Percentiles rank a stretch among this genome's conserved stretches.
Conservation (phyloP, 345 rosid genomes). For the rapeseed (Brassica napus) region DNA sequence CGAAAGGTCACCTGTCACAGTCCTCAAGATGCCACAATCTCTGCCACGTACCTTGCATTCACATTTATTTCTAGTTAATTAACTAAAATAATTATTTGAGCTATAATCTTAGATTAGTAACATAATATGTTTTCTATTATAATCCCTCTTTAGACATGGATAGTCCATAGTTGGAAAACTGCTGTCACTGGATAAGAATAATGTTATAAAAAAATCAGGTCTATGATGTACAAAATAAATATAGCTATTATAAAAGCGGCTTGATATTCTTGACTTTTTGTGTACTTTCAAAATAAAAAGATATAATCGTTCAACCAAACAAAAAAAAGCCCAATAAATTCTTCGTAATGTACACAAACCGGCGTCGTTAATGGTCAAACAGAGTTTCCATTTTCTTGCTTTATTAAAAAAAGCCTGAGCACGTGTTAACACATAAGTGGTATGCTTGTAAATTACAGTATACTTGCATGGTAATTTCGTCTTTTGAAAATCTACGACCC, state of each 20-base stretch:
- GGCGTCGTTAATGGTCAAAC: slow-evolving; percentile 3
- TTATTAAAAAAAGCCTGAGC: slow-evolving; percentile 31
- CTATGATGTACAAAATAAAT: slow-evolving; percentile 1
- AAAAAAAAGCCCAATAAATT: not conserved
- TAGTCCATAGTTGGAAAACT: slow-evolving; percentile 37
- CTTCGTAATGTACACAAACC: not conserved
- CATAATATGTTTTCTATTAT: slow-evolving; percentile 2
- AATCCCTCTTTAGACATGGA: slow-evolving; percentile 4
- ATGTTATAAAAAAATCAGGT: slow-evolving; percentile 3
- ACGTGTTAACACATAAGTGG: slow-evolving; percentile 57
- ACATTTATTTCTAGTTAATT: not conserved
- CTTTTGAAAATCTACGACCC: not conserved
- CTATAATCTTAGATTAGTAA: slow-evolving; percentile 16
- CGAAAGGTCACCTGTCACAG: slow-evolving; percentile 33
- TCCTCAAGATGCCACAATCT: slow-evolving; percentile 31
- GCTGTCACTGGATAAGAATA: slow-evolving; percentile 6
- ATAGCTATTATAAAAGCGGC: slow-evolving; percentile 25
- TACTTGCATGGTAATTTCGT: slow-evolving; percentile 25
- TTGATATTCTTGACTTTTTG: slow-evolving; percentile 32
- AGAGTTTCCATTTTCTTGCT: slow-evolving; percentile 23
- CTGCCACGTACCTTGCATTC: slow-evolving; percentile 32
- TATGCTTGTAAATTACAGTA: slow-evolving; percentile 22
- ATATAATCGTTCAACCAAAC: not conserved
- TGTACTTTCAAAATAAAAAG: not conserved
- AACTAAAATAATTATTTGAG: not conserved